Evolutionary conservation across 306 rosid genomes (phyloP), one percentile per base, ranked within the genome.

Genomic region (Prunus mume): DNA sequence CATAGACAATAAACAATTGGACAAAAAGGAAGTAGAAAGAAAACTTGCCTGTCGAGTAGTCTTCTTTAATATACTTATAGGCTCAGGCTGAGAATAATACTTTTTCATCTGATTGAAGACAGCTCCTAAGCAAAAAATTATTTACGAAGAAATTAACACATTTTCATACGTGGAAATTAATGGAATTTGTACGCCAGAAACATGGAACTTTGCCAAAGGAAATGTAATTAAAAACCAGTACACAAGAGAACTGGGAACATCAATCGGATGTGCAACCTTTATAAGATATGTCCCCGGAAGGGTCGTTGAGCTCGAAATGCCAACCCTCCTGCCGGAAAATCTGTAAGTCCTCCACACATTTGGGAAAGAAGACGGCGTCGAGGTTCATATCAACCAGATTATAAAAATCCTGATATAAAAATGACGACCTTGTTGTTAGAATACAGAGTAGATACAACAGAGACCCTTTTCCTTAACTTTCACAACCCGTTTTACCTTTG

Each of bases 291-390:
- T 96, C 98, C 69, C 92, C 94, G 38, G 93, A 85, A 70, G 99
- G 98, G 83, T 96, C 76, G 22, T 92, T 81, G 73, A 96, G 96
- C 83, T 96, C 99, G 65, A 87, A 96, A 80, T 96, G 99, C 99
- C 99, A 96, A 75, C 99, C 99, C 92, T 96, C 98, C 82, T 96
- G 98, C 78, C 92, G 99, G 83, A 96, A 96, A 43, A 96, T 92
- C 80, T 79, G 90, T 72, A 82, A 55, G 82, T 96, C 97, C 74
- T 96, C 93, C 51, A 92, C 90, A 30, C 99, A 96, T 68, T 84
- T 88, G 3, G 99, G 99, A 81, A 96, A 96, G 91, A 96, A 96
- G 57, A 96, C 99, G 1, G 99, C 98, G 71, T 96, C 98, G 60
- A 96, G 90, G 88, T 96, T 92, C 56, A 96, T 98, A 68, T 96